phyloP scores from a whole-genome alignment of 2,329 filamentous ascomycete species.

The Beauveria sp. region DNA sequence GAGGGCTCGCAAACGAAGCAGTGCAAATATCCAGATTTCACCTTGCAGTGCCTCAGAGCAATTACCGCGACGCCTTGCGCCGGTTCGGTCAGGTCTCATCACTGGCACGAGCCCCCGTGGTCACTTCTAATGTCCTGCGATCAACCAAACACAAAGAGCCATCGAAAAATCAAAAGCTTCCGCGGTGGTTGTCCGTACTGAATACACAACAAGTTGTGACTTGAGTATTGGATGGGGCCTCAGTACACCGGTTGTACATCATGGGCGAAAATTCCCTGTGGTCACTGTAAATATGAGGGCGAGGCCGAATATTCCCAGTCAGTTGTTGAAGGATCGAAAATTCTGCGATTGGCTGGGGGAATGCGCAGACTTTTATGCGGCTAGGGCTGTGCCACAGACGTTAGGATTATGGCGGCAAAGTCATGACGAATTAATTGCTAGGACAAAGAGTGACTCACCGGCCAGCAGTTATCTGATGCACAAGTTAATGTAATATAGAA shows the following conservation, averaged over 20 bases:
- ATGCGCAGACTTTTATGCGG: not conserved
- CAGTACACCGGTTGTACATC: conserved; percentile 6
- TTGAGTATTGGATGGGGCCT: conserved; percentile 5
- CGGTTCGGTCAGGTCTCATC: conserved; percentile 9
- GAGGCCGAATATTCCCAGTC: not conserved
- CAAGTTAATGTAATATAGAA: conserved; percentile 3
- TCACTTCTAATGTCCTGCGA: not conserved
- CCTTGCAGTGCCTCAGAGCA: conserved; percentile 7
- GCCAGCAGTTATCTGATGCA: not conserved
- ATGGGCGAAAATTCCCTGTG: conserved; percentile 6
- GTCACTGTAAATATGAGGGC: not conserved
- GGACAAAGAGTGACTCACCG: not conserved
- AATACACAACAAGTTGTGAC: conserved; percentile 1
- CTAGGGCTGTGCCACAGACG: not conserved
- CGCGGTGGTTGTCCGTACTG: not conserved
- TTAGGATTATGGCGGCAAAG: not conserved
- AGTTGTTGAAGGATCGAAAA: not conserved
- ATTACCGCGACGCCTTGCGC: conserved; percentile 9
- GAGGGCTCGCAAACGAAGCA: conserved; percentile 1
- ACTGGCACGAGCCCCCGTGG: conserved; percentile 8
- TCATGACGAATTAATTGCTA: not conserved
- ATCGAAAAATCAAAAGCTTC: conserved; percentile 4
- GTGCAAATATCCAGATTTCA: not conserved
- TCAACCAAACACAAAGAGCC: conserved; percentile 10
- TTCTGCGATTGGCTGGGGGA: not conserved